These are phyloP conservation scores for Ascosphaera apis DNA, from an alignment of 2,329 filamentous ascomycete genomes.

Conservation along the genomic window DNA sequence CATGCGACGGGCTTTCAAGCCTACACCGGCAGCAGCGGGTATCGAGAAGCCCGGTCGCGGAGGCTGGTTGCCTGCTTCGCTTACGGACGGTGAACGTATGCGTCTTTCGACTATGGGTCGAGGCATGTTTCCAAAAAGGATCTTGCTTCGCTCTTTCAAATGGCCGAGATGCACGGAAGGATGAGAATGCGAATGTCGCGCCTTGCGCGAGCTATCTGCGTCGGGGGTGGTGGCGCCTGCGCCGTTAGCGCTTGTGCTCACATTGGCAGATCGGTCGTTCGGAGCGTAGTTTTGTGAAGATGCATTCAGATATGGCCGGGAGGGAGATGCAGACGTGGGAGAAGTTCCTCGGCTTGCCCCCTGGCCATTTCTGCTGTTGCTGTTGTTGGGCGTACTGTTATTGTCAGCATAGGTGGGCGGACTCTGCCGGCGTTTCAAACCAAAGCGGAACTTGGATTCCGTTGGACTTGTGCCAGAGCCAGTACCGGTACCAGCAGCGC, in stretches of 20 bases:
- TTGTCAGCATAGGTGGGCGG: no score
- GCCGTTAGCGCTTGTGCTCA: constrained; percentile 4
- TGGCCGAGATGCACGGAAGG: constrained; percentile 9
- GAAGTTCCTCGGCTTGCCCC: not conserved
- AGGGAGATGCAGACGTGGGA: constrained; percentile 4
- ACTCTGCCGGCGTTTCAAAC: no score
- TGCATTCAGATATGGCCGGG: constrained; percentile 15
- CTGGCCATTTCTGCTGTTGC: no score
- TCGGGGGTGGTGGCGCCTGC: constrained; percentile 4
- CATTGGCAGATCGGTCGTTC: constrained; percentile 12
- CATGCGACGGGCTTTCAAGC: constrained; percentile 56
- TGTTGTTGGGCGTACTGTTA: no score
- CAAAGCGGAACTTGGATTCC: no score
- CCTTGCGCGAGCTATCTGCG: constrained; percentile 3
- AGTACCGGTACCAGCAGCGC: no score
- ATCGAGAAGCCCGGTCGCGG: constrained; percentile 19
- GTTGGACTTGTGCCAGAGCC: no score
- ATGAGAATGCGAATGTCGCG: no score
- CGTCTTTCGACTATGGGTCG: constrained; percentile 6
- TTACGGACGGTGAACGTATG: constrained; percentile 10
- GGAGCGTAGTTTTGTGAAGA: constrained; percentile 15
- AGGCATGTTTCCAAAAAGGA: constrained; percentile 9
- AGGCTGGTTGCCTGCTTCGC: constrained; percentile 7
- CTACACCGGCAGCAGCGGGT: constrained; percentile 45
- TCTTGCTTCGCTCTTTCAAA: constrained; percentile 8